Conservation (phyloP, 352 stramenopile genomes). For the Pythium apleroticum region DNA sequence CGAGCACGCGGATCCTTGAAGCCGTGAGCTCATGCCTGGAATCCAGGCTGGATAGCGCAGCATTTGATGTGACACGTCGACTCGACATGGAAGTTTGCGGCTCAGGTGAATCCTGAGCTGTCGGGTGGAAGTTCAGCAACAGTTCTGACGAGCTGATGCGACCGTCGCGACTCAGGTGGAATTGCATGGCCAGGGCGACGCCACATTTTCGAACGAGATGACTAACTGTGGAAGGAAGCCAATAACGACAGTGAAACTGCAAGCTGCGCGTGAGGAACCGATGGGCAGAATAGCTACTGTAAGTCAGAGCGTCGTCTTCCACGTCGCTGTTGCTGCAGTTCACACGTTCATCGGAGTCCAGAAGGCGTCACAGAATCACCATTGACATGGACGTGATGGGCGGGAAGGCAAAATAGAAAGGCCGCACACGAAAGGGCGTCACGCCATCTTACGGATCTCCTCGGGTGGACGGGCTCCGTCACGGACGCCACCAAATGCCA, state of each 20-base stretch:
- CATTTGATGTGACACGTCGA: no score
- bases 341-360: neutral
- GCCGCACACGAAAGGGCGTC: slow-evolving; percentile 1
- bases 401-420: neutral
- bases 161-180: neutral
- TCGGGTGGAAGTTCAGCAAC: no score
- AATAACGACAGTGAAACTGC: no score
- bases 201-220: neutral
- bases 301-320: no score
- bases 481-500: neutral
- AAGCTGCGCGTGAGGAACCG: no score
- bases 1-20: no score
- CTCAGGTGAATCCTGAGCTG: no score
- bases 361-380: neutral
- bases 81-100: no score
- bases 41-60: no score
- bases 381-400: neutral
- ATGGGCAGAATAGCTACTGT: no score
- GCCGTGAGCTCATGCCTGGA: no score
- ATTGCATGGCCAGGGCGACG: neutral
- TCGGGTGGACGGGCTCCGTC: neutral
- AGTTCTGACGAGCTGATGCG: neutral
- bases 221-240: neutral
- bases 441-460: neutral
- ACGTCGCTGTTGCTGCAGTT: neutral